Conservation (phyloP, 129 eudicot genomes). For the Oenanthe sinensis region DNA sequence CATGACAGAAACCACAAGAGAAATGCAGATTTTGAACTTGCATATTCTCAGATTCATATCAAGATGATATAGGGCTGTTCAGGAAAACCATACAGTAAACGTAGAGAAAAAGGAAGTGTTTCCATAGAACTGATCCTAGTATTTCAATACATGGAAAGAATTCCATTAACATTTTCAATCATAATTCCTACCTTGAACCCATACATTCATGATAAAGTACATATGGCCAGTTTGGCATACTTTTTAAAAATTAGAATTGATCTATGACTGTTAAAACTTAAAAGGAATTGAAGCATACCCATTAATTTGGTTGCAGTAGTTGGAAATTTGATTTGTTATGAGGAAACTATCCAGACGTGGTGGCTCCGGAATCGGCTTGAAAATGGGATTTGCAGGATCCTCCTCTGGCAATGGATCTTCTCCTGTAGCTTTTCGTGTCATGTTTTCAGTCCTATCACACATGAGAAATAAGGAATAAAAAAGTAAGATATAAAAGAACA, state of each 20-base stretch:
- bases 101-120: background rate
- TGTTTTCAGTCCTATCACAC: conserved; percentile 69
- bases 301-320: conserved; percentile 91
- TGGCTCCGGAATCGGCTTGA: conserved; percentile 90
- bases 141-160: background rate
- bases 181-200: background rate
- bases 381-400: conserved; percentile 81
- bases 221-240: background rate
- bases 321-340: conserved; percentile 86
- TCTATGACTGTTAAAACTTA: conserved; percentile 5
- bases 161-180: background rate
- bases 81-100: no score
- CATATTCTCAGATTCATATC: no score
- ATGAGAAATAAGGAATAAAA: background rate
- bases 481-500: background rate
- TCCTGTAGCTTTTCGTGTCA: conserved; percentile 86
- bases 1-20: no score
- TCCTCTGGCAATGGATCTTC: conserved; percentile 98
- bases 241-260: background rate
- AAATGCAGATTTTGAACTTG: no score
- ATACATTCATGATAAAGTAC: background rate
- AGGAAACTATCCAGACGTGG: conserved; percentile 89
- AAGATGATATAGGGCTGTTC: no score
- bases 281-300: conserved; percentile 37
- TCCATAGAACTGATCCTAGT: background rate